Percentiles rank a stretch among this genome's conserved stretches.
Evolutionary conservation across 768 basidiomycete species (phyloP).

Genomic region (Ramaria rubella): DNA sequence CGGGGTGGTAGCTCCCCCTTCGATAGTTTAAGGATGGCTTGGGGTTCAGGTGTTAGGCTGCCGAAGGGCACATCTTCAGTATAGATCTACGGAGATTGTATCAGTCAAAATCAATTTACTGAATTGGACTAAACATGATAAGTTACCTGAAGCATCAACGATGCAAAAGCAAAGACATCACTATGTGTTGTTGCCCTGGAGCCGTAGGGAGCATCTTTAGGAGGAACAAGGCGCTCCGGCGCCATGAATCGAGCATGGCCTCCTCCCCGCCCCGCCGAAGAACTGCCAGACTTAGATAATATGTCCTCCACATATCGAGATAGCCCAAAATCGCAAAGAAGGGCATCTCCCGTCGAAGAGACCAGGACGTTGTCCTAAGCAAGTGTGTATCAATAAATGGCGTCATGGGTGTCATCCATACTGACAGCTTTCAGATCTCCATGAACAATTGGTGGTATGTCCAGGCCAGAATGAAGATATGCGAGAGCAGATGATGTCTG

Average conservation of each 20-base stretch:
- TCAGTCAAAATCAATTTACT: neutral
- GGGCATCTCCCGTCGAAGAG: neutral
- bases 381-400: neutral
- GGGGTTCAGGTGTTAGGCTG: neutral
- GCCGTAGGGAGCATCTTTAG: neutral
- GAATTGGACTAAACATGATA: neutral
- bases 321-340: neutral
- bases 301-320: neutral
- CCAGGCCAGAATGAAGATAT: neutral
- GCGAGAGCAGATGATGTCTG: neutral
- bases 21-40: neutral
- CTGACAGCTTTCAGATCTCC: conserved; percentile 1
- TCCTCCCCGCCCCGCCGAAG: neutral
- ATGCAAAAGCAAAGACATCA: conserved; percentile 5
- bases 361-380: neutral
- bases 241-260: neutral
- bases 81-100: neutral
- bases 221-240: neutral
- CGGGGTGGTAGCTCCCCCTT: neutral
- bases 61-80: conserved; percentile 4
- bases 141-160: conserved; percentile 5
- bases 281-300: neutral
- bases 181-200: neutral
- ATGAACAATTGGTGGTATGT: neutral
- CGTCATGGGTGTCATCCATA: neutral